Evolutionary conservation across 768 basidiomycete species (phyloP), one percentile per base, ranked within the genome.

Genomic region (Pisolithus marmoratus): DNA sequence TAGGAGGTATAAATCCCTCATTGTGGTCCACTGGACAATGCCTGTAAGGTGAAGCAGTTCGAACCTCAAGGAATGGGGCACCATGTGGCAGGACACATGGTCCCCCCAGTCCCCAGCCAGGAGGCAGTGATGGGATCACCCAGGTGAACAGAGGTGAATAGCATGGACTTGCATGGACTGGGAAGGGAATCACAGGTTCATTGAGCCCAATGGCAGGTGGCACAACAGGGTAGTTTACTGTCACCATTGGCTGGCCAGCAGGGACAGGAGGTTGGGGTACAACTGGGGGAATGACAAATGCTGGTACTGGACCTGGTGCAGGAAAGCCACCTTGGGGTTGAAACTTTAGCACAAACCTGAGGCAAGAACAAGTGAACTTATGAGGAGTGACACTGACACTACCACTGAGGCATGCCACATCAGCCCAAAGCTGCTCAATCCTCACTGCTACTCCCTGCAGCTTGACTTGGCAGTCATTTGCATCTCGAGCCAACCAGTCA

Each of bases 401-500:
- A 8, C 84, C 54, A 42, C 78, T 72, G 31, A 23, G 20, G 20
- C 42, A 22, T 14, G 76, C 73, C 41, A 78, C 49, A 38, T 73
- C 76, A 3, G 72, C 68, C 27, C 71, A 63, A 5, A 82, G 61
- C 46, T 71, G 68, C 56, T 79, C 75, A 5, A 92, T 72, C 9
- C 86, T 78, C 17, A 79, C 82, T 40, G 80, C 72, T 8, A 93
- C 80, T 8, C 79, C 80, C 15, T 76, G 76, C 36, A 91, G 69
- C 62, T 91, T 89, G 4, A 78, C 73, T 55, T 89, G 89, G 22
- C 90, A 82, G 65, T 90, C 87, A 42, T 77, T 75, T 0, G 89
- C 87, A n/a, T n/a, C n/a, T n/a, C n/a, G n/a, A n/a, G n/a, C n/a
- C n/a, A n/a, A n/a, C n/a, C n/a, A n/a, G n/a, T 80, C 77, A 56